Conservation (phyloP, 75 land plant species). For the Chamaecyparis obtusa region DNA sequence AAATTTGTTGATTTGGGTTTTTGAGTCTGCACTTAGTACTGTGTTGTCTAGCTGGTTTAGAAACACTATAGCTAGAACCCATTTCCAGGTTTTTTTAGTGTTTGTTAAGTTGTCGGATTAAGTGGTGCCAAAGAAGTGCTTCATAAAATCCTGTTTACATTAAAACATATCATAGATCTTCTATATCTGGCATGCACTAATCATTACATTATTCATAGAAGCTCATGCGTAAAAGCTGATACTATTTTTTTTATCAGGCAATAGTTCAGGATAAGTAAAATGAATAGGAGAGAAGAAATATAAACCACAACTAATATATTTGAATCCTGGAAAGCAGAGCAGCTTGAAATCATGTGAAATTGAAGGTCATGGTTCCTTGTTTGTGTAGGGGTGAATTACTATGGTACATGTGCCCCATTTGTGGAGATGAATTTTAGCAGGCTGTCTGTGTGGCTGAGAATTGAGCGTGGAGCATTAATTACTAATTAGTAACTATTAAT, state of each 20-base stretch:
- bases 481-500: background rate
- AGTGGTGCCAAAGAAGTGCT: background rate
- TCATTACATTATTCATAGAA: background rate
- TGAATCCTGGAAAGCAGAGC: background rate
- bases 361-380: background rate
- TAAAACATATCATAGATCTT: background rate
- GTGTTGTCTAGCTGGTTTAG: background rate
- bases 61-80: background rate
- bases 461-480: background rate
- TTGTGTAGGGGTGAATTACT: background rate
- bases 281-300: background rate
- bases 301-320: background rate
- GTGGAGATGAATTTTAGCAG: background rate
- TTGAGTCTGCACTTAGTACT: background rate
- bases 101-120: background rate
- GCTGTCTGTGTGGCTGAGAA: background rate
- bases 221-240: background rate
- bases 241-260: background rate
- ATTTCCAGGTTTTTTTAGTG: background rate
- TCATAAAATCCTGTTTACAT: background rate
- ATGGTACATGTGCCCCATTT: background rate
- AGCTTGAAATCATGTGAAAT: background rate
- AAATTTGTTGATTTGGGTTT: background rate
- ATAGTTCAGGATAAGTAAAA: background rate
- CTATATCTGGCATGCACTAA: background rate